Evolutionary conservation across 768 basidiomycete genomes (phyloP).

Genomic region (Floccularia luteovirens): DNA sequence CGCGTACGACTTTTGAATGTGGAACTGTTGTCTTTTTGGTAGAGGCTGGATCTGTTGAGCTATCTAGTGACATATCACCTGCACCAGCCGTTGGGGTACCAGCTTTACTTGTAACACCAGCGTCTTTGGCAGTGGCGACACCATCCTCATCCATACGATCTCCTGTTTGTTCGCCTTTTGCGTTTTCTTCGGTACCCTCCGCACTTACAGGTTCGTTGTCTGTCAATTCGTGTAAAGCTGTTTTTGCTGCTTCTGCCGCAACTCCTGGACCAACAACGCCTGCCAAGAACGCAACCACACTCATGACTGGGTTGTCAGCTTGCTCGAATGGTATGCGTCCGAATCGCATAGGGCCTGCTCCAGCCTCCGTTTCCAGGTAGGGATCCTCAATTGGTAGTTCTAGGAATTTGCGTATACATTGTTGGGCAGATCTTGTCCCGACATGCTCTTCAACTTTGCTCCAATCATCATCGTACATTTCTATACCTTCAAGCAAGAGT

Average conservation of each 20-base stretch:
- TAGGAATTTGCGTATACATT: slow-evolving; percentile 93
- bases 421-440: slow-evolving; percentile 83
- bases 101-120: slow-evolving; percentile 18
- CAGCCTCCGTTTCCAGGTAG: slow-evolving; percentile 73
- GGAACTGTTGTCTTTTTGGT: slow-evolving; percentile 39
- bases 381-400: slow-evolving; percentile 95
- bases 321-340: slow-evolving; percentile 86
- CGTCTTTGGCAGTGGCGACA: slow-evolving; percentile 11
- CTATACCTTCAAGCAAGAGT: slow-evolving; percentile 87
- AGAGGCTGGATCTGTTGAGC: slow-evolving; percentile 12
- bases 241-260: slow-evolving; percentile 90
- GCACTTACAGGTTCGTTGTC: slow-evolving; percentile 30
- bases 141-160: slow-evolving; percentile 43
- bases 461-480: slow-evolving; percentile 99
- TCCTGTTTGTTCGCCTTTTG: slow-evolving; percentile 14
- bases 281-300: slow-evolving; percentile 94
- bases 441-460: slow-evolving; percentile 89
- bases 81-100: slow-evolving; percentile 20
- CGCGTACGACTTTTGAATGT: slow-evolving; percentile 71
- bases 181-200: slow-evolving; percentile 21
- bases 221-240: slow-evolving; percentile 76
- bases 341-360: slow-evolving; percentile 69
- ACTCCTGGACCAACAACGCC: slow-evolving; percentile 87
- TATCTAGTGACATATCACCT: slow-evolving; percentile 3
- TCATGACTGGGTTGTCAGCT: slow-evolving; percentile 97